phyloP scores from a whole-genome alignment of 495 filamentous ascomycete species.

The Entonaema liquescens region DNA sequence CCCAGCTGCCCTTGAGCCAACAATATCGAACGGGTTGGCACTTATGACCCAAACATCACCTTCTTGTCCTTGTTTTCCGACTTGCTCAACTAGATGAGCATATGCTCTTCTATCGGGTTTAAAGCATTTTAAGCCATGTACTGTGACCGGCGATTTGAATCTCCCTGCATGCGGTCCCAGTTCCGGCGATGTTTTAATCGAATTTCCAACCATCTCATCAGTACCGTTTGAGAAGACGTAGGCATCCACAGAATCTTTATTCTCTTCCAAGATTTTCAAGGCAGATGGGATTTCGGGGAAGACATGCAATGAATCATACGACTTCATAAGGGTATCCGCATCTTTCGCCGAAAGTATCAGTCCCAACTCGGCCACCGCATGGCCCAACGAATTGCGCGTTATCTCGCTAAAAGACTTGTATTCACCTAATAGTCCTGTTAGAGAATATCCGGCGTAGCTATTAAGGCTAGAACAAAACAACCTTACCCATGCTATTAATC shows the following conservation, averaged over 20 bases:
- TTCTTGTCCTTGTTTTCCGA: conserved; percentile 58
- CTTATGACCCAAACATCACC: conserved; percentile 75
- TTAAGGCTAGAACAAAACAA: neutral
- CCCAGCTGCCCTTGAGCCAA: conserved; percentile 61
- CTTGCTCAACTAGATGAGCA: conserved; percentile 62
- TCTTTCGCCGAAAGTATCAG: conserved; percentile 51
- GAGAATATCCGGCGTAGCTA: neutral
- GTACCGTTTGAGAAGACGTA: conserved; percentile 84
- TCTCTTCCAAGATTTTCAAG: conserved; percentile 55
- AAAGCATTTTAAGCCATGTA: conserved; percentile 67
- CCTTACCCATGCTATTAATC: conserved; percentile 78
- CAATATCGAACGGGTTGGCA: conserved; percentile 84
- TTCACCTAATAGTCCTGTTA: conserved; percentile 51
- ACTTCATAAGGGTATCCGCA: conserved; percentile 62
- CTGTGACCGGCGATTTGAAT: conserved; percentile 68
- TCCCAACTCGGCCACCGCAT: conserved; percentile 68
- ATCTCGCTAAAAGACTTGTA: conserved; percentile 73
- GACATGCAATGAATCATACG: conserved; percentile 74
- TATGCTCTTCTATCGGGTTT: conserved; percentile 78
- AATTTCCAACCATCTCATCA: conserved; percentile 67
- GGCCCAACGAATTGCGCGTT: conserved; percentile 67
- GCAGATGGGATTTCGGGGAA: conserved; percentile 72
- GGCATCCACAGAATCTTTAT: conserved; percentile 51
- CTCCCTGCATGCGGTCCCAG: conserved; percentile 55
- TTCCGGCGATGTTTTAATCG: conserved; percentile 63